These are phyloP conservation scores for Aspergillus mulundensis DNA, from an alignment of 495 filamentous ascomycete genomes.

Conservation along the genomic window DNA sequence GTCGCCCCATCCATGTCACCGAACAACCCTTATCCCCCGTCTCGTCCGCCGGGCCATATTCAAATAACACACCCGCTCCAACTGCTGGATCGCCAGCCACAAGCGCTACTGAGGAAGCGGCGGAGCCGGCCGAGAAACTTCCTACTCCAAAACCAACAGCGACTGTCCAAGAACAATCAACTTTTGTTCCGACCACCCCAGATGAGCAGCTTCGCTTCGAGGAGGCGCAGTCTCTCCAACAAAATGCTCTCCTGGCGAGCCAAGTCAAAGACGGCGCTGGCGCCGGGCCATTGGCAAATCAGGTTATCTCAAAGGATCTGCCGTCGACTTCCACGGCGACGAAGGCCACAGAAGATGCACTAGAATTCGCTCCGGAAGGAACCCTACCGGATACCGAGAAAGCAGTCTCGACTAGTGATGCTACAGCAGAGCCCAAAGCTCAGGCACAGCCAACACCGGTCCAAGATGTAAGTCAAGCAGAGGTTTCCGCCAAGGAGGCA, in stretches of 20 bases:
- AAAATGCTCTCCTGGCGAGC: slow-evolving; percentile 21
- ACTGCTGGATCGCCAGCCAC: slow-evolving; percentile 38
- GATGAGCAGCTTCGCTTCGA: slow-evolving; percentile 49
- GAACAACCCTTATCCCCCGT: slow-evolving; percentile 44
- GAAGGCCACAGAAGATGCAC: slow-evolving; percentile 24
- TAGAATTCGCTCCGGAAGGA: slow-evolving; percentile 10
- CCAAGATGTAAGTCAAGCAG: slow-evolving; percentile 10
- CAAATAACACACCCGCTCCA: slow-evolving; percentile 40
- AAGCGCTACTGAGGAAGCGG: slow-evolving; percentile 37
- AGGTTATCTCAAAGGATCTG: slow-evolving; percentile 27
- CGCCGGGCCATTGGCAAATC: slow-evolving; percentile 16
- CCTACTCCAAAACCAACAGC: slow-evolving; percentile 25
- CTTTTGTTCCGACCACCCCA: slow-evolving; percentile 39
- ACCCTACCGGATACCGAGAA: slow-evolving; percentile 12
- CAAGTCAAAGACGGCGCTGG: slow-evolving; percentile 18
- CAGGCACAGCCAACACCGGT: slow-evolving; percentile 16
- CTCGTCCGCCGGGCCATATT: slow-evolving; percentile 41
- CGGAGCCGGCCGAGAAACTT: slow-evolving; percentile 23
- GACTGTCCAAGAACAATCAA: slow-evolving; percentile 17
- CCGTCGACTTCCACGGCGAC: slow-evolving; percentile 4
- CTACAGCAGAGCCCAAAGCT: slow-evolving; percentile 14
- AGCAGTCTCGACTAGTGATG: slow-evolving; percentile 7
- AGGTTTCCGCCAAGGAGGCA: slow-evolving; percentile 12
- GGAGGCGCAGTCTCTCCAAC: slow-evolving; percentile 42
- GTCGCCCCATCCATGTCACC: slow-evolving; percentile 19